A percentile compares a stretch with the other conserved stretches of the same genome.
phyloP scores from a whole-genome alignment of 2,329 filamentous ascomycete genomes.

The Verticillium zaregamsianum region DNA sequence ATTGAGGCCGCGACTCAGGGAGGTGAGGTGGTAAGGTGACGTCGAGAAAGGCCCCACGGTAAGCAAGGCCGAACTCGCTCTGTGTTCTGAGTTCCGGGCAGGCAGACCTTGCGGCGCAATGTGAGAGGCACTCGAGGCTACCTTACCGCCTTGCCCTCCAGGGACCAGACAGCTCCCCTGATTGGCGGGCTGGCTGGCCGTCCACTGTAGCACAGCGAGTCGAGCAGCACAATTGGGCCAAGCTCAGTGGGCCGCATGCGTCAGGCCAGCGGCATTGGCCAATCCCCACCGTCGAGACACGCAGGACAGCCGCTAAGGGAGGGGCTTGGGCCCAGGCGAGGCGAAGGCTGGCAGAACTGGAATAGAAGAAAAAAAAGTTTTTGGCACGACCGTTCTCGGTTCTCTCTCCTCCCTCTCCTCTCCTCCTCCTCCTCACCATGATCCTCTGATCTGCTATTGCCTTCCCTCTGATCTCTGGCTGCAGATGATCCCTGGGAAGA shows the following conservation, averaged over 20 bases:
- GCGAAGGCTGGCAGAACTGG: slow-evolving; percentile 2
- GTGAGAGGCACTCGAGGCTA: background rate
- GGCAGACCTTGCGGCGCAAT: background rate
- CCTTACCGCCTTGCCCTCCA: background rate
- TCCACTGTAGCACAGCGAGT: background rate
- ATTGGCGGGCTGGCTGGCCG: background rate
- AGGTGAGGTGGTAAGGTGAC: background rate
- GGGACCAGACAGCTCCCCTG: background rate
- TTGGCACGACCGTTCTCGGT: slow-evolving; percentile 6
- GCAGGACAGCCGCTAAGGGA: slow-evolving; percentile 1
- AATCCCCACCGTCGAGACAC: background rate
- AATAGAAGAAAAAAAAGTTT: slow-evolving; percentile 13
- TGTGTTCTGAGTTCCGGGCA: background rate
- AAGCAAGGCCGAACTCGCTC: background rate
- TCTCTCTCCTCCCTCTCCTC: slow-evolving; percentile 5
- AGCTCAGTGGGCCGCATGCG: background rate
- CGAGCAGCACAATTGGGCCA: background rate
- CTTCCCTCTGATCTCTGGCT: slow-evolving; percentile 17
- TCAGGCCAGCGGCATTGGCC: slow-evolving; percentile 1
- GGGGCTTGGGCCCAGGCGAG: slow-evolving; percentile 1
- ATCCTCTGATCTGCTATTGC: slow-evolving; percentile 8
- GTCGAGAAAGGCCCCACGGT: background rate
- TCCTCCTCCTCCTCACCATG: slow-evolving; percentile 13
- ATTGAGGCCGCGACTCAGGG: background rate
- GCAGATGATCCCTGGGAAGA: slow-evolving; percentile 17